phyloP scores from a whole-genome alignment of 2,329 filamentous ascomycete genomes.

The Verticillium nubilum region DNA sequence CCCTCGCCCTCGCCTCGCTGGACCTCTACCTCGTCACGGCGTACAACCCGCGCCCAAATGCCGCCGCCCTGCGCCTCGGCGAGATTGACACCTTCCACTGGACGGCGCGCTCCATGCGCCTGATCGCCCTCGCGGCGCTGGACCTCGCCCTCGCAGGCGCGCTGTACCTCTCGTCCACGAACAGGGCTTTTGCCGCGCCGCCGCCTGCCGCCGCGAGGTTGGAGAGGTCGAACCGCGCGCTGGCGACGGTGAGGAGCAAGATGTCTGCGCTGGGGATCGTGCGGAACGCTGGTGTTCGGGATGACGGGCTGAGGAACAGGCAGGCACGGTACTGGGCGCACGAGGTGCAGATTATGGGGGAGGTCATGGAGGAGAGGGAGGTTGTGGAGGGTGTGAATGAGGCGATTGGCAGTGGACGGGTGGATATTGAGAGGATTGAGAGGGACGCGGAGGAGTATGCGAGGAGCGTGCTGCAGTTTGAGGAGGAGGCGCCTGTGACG shows the following conservation, averaged over 20 bases:
- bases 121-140: constrained; percentile 56
- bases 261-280: constrained; percentile 69
- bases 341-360: constrained; percentile 66
- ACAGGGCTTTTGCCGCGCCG: constrained; percentile 66
- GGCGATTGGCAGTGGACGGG: constrained; percentile 52
- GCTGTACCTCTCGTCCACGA: constrained; percentile 73
- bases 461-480: constrained; percentile 31
- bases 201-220: constrained; percentile 62
- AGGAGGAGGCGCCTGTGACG: constrained; percentile 7
- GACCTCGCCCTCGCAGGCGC: constrained; percentile 59
- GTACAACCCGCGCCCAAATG: constrained; percentile 63
- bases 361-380: constrained; percentile 73
- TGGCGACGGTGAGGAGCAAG: constrained; percentile 59
- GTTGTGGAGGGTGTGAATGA: constrained; percentile 67
- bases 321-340: constrained; percentile 74
- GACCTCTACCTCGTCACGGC: constrained; percentile 63
- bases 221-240: constrained; percentile 47
- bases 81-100: constrained; percentile 71
- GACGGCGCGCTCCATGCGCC: constrained; percentile 58
- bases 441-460: constrained; percentile 61
- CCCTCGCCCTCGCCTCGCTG: constrained; percentile 48
- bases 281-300: constrained; percentile 72
- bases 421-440: constrained; percentile 57
- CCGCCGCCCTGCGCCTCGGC: constrained; percentile 51
- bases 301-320: constrained; percentile 62